Evolutionary conservation across 148 eudicot species (phyloP), one percentile per base, ranked within the genome.

Genomic region (Simmondsia chinensis): DNA sequence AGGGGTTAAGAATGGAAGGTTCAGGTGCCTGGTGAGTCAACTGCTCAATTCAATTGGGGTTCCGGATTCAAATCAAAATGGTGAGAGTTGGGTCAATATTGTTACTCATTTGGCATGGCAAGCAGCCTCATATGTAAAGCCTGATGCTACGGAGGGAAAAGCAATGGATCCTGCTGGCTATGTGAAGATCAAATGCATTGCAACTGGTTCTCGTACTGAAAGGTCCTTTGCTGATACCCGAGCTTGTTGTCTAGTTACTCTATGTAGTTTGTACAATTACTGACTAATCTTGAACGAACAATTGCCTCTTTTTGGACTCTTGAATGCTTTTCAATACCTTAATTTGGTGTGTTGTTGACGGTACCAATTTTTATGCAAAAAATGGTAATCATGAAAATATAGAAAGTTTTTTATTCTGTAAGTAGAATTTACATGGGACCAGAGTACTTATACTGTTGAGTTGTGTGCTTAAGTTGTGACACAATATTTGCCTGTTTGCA

Each of bases 181-280:
- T 68, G 94, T 89, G 67, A 89, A 89, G 79, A 60, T 89, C 47
- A 89, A 89, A 63, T 89, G 97, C 60, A 40, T 84, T 56, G 85
- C 85, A 46, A 65, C 85, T 20, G 95, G 97, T 55, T 73, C 73
- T 37, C 76, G 48, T 11, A 46, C 35, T 12, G 75, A 82, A 66
- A 89, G 97, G 97, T 89, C 31, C 36, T 39, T 15, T 25, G 26
- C 33, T 37, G 46, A 24, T 17, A 21, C 34, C 3, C 19, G 32
- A 39, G 31, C 12, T 43, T 48, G 7, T 18, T 7, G 15, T 31
- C 19, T 7, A 38, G 33, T 39, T 47, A 20, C 17, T 32, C 2
- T n/a, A 23, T 28, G 31, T 5, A 5, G 9, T 5, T 28, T 41
- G n/a, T 35, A 33, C 7, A 17, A 23, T 46, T 9, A 16, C 3